phyloP scores from a whole-genome alignment of 2,329 filamentous ascomycete genomes.

The Magnaporthiopsis poae region DNA sequence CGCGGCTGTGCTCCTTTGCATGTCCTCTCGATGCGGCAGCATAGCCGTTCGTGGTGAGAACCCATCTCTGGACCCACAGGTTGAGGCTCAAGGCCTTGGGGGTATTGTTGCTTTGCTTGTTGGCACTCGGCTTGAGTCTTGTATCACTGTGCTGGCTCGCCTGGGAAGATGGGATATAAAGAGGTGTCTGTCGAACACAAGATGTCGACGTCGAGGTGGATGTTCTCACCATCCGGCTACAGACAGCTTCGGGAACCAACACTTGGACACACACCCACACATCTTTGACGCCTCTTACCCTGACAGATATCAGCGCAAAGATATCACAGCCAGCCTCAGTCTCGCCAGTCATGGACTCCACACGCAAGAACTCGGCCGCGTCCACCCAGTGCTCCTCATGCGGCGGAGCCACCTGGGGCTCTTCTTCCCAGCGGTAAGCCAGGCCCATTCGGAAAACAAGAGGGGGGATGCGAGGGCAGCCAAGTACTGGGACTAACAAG shows the following conservation, averaged over 20 bases:
- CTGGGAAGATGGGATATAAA: not conserved
- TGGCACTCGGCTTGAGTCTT: too few species aligned
- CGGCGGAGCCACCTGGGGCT: not conserved
- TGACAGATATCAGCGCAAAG: too few species aligned
- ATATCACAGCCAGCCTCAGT: too few species aligned
- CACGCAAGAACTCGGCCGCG: not conserved
- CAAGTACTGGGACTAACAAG: too few species aligned
- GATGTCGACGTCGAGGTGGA: not conserved
- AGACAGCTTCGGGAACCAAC: not conserved
- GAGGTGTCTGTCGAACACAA: not conserved
- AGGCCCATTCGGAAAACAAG: not conserved
- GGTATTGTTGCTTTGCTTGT: too few species aligned
- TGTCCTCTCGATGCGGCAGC: not conserved
- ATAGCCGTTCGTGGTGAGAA: not conserved
- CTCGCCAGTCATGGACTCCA: not conserved
- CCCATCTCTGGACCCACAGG: not conserved
- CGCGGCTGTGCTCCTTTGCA: not conserved
- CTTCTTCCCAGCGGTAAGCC: not conserved
- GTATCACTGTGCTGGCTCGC: too few species aligned
- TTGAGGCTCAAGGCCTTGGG: not conserved
- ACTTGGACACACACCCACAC: not conserved
- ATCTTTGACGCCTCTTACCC: too few species aligned
- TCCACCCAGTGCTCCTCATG: not conserved
- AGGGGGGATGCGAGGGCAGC: too few species aligned
- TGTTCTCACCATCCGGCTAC: not conserved